Base-by-base conservation (phyloP, 495 filamentous ascomycete species). In the Neohortaea acidophila region DNA sequence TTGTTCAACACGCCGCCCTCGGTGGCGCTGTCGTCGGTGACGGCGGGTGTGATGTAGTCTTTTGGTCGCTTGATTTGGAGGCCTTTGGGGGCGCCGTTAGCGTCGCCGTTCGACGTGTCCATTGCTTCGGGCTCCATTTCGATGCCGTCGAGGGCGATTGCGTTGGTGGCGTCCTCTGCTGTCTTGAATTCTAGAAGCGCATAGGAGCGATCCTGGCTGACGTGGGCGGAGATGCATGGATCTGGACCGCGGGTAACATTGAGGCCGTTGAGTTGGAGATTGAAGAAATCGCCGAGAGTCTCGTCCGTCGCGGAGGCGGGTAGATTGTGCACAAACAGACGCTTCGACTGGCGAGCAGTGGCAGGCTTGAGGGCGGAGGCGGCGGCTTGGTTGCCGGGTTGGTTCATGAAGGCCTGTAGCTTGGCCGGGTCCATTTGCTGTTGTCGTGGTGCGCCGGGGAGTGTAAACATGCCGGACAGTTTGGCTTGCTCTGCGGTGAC, bases 401-500 rank as follows among this genome's bases (percentile, higher is more conserved):
- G 86, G 58, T 74, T 82, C 78, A 94, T 87, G 59, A 99, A 89
- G 21, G 86, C 84, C 61, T 94, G 84, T 26, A 99, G 71, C 49
- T 84, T 85, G 31, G 75, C 82, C 18, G 91, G 86, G 47, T 97
- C 89, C 81, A 97, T 91, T 2, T 86, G 83, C 53, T 94, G 85
- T 51, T 93, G 85, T 46, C 91, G 75, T 34, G 89, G 89, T 29
- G 87, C 89, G 43, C 89, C 89, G 4, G 89, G 89, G 7, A 99
- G 73, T 41, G 89, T 86, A 66, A 99, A 99, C 89, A 96, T 94
- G 61, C 76, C 76, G n/a, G 89, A 99, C 23, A 99, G 70, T 67
- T 99, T 99, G 19, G 89, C 91, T 56, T 96, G 91, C 58, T 99
- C 89, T 18, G 89, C 91, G 10, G 91, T 94, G 44, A 99, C 89